Evolutionary conservation across 495 filamentous ascomycete genomes (phyloP), one percentile per base, ranked within the genome.

Genomic region (Penicillium steckii): DNA sequence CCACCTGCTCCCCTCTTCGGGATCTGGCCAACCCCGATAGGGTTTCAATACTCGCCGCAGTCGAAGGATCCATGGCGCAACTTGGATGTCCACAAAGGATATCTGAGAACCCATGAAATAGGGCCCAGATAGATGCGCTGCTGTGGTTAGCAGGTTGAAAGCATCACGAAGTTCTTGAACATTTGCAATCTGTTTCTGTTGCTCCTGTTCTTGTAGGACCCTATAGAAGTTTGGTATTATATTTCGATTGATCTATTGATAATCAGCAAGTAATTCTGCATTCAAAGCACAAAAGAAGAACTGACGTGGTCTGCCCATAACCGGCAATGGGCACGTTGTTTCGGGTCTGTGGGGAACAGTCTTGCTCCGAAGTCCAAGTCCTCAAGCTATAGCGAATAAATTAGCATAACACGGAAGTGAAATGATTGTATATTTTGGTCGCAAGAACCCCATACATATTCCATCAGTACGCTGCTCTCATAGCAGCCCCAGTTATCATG

Each of bases 251-350:
- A 95, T 83, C 88, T 91, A 55, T 13, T 41, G 17, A 3, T 41
- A 0, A 41, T 41, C n/a, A 41, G 38, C 38, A 15, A 25, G 19
- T 23, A 29, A 29, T 61, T 72, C 52, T 68, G 66, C 33, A 33
- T 13, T 38, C 13, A 23, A 27, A 9, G 21, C n/a, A n/a, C n/a
- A 35, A 3, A 21, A 19, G 38, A 21, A 23, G 27, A 52, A 57
- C 85, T 66, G 75, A 92, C 88, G 75, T 93, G 91, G 67, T 96
- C 90, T 40, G 83, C 76, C 93, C 92, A 96, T 3, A 96, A 66
- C 42, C 93, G 84, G 57, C 85, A 91, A 49, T 88, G 83, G 8
- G 93, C 93, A 52, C 86, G 81, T 37, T 83, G 61, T 59, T 88
- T 83, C 4, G 90, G 73, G 54, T 89, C 77, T 12, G 65, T 76